Evolutionary conservation across 2,329 filamentous ascomycete species (phyloP).

Genomic region (Paramyrothecium roridum): DNA sequence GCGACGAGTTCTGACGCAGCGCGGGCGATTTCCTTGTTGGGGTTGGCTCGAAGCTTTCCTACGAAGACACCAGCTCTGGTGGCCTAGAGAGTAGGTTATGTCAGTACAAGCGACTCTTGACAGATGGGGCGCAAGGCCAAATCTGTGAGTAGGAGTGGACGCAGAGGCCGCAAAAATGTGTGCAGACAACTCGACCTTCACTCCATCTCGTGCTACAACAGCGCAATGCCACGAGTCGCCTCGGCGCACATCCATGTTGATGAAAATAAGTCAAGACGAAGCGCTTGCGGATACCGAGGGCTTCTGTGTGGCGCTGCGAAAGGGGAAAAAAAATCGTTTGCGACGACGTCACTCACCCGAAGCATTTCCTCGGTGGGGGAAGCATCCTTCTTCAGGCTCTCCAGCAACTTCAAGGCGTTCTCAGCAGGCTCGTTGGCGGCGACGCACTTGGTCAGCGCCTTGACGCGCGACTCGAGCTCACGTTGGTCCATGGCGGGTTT

Average conservation of each 20-base stretch:
- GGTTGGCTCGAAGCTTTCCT: slow-evolving; percentile 73
- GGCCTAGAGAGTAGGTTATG: slow-evolving; percentile 40
- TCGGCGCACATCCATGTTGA: no score
- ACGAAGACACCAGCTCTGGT: slow-evolving; percentile 91
- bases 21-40: slow-evolving; percentile 76
- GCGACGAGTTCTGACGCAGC: slow-evolving; percentile 78
- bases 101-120: no score
- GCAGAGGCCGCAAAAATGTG: neutral
- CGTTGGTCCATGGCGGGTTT: slow-evolving; percentile 66
- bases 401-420: slow-evolving; percentile 71
- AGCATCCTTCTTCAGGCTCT: slow-evolving; percentile 75
- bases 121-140: neutral
- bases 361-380: slow-evolving; percentile 86
- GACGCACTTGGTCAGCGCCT: slow-evolving; percentile 77
- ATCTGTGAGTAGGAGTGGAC: neutral
- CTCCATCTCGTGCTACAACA: no score
- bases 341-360: slow-evolving; percentile 51
- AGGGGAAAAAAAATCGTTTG: no score
- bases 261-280: no score
- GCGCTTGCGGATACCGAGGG: no score
- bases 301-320: no score
- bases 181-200: neutral
- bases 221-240: no score
- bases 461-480: slow-evolving; percentile 74
- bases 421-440: slow-evolving; percentile 69